phyloP scores from a whole-genome alignment of 2,329 filamentous ascomycete genomes.

The Microcyclospora tardicrescens region DNA sequence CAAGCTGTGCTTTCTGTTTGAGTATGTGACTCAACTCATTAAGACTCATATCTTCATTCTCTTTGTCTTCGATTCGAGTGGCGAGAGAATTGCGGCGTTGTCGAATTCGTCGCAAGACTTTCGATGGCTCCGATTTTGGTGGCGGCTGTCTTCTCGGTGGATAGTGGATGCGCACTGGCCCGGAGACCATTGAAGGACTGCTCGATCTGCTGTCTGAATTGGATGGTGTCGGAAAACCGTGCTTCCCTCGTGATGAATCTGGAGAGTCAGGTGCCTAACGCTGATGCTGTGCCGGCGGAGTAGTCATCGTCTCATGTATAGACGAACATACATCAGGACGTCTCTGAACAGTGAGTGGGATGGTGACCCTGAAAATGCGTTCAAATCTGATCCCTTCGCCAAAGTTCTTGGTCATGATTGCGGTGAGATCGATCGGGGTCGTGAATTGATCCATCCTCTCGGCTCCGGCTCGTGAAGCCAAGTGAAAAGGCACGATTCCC shows the following conservation, averaged over 20 bases:
- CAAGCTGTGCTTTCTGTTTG: conserved; percentile 1
- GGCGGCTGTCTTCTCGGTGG: neutral
- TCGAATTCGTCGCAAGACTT: neutral
- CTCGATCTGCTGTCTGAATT: too few relatives aligned
- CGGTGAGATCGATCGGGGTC: conserved; percentile 11
- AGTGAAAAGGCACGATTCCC: conserved; percentile 7
- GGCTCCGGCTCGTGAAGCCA: conserved; percentile 9
- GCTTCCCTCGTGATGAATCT: neutral
- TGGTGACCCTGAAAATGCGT: conserved; percentile 9
- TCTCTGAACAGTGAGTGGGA: conserved; percentile 15
- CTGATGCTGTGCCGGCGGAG: conserved; percentile 1
- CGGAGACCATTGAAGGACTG: too few relatives aligned
- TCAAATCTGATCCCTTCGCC: conserved; percentile 10
- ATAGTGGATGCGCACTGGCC: neutral
- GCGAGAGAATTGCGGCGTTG: neutral
- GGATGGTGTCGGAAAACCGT: too few relatives aligned
- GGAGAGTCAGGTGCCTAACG: neutral
- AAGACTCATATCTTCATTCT: neutral
- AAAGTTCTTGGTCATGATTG: conserved; percentile 8
- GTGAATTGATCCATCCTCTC: conserved; percentile 13
- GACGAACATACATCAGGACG: conserved; percentile 9
- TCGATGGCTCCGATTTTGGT: neutral
- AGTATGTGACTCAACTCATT: conserved; percentile 1
- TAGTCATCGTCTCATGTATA: neutral
- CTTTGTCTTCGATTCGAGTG: neutral